Evolutionary conservation across 345 rosid genomes (phyloP), one percentile per base, ranked within the genome.

Genomic region (Ailanthus altissimus): DNA sequence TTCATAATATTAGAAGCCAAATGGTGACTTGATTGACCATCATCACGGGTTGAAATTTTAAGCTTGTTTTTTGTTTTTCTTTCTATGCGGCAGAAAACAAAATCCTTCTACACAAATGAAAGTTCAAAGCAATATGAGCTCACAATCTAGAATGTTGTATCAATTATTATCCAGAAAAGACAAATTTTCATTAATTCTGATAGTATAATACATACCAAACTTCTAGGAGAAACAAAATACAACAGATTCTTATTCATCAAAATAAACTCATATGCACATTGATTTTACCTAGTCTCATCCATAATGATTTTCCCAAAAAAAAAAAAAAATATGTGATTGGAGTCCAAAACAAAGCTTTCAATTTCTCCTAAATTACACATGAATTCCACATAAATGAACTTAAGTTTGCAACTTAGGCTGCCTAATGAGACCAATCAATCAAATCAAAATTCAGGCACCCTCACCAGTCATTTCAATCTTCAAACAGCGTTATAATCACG

Each of bases 71-170:
- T 14, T 20, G 50, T 25, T 53, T 71, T 36, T 71, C 25, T 36
- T 54, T 70, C 47, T 28, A 70, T 51, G 61, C 21, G 56, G 38
- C 73, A 70, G 20, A 70, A 0, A 49, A 51, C 73, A 32, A 53
- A 6, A 36, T 53, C 21, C 25, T 8, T 21, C 74, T 54, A 5
- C 47, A 16, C 38, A 28, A 69, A 70, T 7, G 1, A 53, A 53
- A 51, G 8, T 23, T 57, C 15, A 45, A 43, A 43, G 21, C 7
- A 8, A 45, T n/a, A 21, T 45, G 53, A 21, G 70, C 20, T 43
- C 15, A 23, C 13, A 58, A 58, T 10, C 26, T 56, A 21, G 60
- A n/a, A 53, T 15, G 23, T 18, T 65, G n/a, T 18, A 63, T 32
- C n/a, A 61, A 61, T 3, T 49, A 49, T 62, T 36, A 2, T 62